Conservation (phyloP, 2,329 filamentous ascomycete species). For the Decorospora gaudefroyi region DNA sequence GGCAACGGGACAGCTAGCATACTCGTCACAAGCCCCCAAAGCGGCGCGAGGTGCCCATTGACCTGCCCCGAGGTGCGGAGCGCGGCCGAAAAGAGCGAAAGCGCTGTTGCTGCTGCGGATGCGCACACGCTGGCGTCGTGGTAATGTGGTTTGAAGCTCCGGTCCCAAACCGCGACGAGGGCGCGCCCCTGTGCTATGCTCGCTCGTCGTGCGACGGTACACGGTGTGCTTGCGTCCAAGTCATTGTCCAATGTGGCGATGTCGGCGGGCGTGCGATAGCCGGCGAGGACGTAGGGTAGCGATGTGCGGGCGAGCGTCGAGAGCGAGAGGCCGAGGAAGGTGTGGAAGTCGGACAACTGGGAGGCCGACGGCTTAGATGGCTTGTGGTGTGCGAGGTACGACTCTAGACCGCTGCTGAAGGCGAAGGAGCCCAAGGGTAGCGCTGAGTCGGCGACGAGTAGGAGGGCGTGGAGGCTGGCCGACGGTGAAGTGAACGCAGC, state of each 20-base stretch:
- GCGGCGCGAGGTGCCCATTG: conserved; percentile 68
- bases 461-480: conserved; percentile 64
- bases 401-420: conserved; percentile 81
- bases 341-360: conserved; percentile 57
- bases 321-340: conserved; percentile 72
- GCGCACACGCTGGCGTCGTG: neutral
- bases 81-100: conserved; percentile 35
- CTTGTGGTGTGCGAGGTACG: conserved; percentile 72
- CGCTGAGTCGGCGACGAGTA: conserved; percentile 79
- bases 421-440: conserved; percentile 85
- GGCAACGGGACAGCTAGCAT: conserved; percentile 64
- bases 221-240: conserved; percentile 75
- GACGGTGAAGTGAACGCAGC: conserved; percentile 14
- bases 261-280: conserved; percentile 59
- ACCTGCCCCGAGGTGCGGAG: conserved; percentile 37
- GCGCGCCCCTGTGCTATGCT: conserved; percentile 77
- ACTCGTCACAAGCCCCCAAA: conserved; percentile 69
- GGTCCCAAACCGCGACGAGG: conserved; percentile 75
- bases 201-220: conserved; percentile 76
- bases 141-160: conserved; percentile 60
- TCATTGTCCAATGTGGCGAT: conserved; percentile 70
- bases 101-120: conserved; percentile 25
- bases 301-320: conserved; percentile 72
- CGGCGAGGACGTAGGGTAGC: conserved; percentile 74
- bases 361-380: conserved; percentile 37